These are phyloP conservation scores for Penicillium macrosclerotiorum DNA, from an alignment of 495 filamentous ascomycete genomes.

Conservation along the genomic window DNA sequence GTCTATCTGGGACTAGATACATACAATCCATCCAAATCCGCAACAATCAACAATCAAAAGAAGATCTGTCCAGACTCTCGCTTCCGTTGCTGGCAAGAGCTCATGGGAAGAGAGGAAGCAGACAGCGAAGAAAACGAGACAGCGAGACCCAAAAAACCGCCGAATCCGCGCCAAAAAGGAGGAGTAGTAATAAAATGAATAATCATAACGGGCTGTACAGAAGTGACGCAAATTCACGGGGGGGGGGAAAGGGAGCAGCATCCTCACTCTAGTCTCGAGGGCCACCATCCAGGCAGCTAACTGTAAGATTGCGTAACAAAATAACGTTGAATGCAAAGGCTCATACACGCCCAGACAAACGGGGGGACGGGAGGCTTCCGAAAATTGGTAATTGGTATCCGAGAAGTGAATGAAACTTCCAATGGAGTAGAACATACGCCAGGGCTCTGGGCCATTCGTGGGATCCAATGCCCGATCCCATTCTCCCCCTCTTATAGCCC, in stretches of 20 bases:
- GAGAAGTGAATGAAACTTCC: slow-evolving; percentile 4
- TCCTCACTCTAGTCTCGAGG: slow-evolving; percentile 1
- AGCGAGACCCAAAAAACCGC: slow-evolving; percentile 1
- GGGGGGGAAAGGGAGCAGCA: not conserved
- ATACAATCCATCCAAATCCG: too few species aligned
- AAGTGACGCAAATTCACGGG: slow-evolving; percentile 7
- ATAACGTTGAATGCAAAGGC: too few species aligned
- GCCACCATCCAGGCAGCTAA: slow-evolving; percentile 18
- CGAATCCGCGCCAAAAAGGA: slow-evolving; percentile 5
- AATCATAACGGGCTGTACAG: slow-evolving; percentile 15
- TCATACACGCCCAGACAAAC: too few species aligned
- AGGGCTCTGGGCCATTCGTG: too few species aligned
- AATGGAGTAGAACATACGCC: not conserved
- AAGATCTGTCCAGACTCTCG: too few species aligned
- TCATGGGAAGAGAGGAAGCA: too few species aligned
- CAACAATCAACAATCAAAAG: too few species aligned
- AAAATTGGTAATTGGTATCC: slow-evolving; percentile 1
- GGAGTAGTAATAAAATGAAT: not conserved
- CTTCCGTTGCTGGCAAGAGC: too few species aligned
- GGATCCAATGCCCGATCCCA: not conserved
- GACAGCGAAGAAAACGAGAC: too few species aligned
- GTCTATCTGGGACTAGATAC: slow-evolving; percentile 19
- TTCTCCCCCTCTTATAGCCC: not conserved
- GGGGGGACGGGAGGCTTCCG: too few species aligned
- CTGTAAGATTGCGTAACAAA: too few species aligned